Evolutionary conservation across 345 rosid genomes (phyloP), one percentile per base, ranked within the genome.

Genomic region (Acer campestre): DNA sequence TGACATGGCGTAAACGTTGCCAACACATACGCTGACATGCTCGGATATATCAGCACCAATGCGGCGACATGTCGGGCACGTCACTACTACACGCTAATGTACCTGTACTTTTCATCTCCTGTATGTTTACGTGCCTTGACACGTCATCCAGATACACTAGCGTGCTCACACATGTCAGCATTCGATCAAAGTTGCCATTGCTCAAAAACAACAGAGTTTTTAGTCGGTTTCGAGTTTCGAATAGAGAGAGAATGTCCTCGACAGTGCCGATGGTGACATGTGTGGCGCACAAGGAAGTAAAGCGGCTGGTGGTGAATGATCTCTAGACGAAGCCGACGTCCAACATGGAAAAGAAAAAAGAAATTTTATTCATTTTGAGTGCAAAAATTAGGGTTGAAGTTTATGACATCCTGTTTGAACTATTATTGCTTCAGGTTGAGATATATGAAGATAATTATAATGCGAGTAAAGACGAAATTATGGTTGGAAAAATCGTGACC

Each of bases 381-480:
- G 49, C 58, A 6, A 42, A 10, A 40, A 13, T 61, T 73, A 44
- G 68, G 3, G 44, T 38, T 64, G 16, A 69, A 48, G 1, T 68
- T 78, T 10, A 44, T 46, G 38, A 29, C 68, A 61, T 58, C 3
- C 44, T 14, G 66, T 17, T 81, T 10, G 4, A 20, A 10, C 0
- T 46, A 18, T 79, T 20, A 66, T 40, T 48, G 69, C 31, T 79
- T 74, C 61, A 97, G 99, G 77, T 92, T 82, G 97, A 97, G 78
- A 82, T 91, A 63, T 94, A 97, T 65, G 98, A 87, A 75, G 99
- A 94, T 84, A 88, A 84, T 67, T 98, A 97, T 78, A 81, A 78
- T 76, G 97, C 97, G 0, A 89, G 99, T 86, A 95, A 90, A 73
- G 97, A 93, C 46, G 99, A 97, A 87, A 94, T 93, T 76, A 94